Evolutionary conservation across 192 early-diverging fungal species (phyloP), one percentile per base, ranked within the genome.

Genomic region (Spizellomyces sp.): DNA sequence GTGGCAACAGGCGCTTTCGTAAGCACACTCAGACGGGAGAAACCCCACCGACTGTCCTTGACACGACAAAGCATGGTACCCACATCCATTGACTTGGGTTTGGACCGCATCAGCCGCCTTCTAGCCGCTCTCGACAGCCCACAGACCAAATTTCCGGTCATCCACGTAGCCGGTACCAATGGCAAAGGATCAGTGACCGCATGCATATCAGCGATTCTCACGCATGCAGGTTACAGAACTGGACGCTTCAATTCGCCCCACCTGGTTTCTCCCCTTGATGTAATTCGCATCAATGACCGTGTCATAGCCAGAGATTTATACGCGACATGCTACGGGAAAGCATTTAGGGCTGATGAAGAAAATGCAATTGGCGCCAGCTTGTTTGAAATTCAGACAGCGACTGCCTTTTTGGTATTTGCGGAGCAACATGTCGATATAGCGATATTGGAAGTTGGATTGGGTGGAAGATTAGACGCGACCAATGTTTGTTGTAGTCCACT

Each of bases 141-240:
- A 1, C 80, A 90, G 10, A 27, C 58, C 41, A 70, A 64, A 14
- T 78, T 85, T 66, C 64, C 74, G 17, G 77, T 86, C n/a, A 79
- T 95, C 22, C 94, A 95, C 75, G 90, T 95, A 1, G 92, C 91
- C 6, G 94, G 94, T 15, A 95, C 94, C 0, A 95, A 95, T 71
- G 94, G 94, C 56, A 95, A 95, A 75, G 94, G 94, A 10, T 93
- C 90, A 0, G 86, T 92, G 6, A 89, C 88, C 69, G 86, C 93
- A 6, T 79, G 89, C 61, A 21, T 83, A 12, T 12, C 71, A 9
- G 14, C 48, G 14, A 55, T 74, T 12, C 70, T 83, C 8, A 36
- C 36, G n/a, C 2, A 36, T 6, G 48, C 71, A 9, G 61, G 68
- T 22, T 58, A 73, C 75, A 58, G 77, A 71, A 79, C 82, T 17